Evolutionary conservation across 139 green algal species (phyloP), one percentile per base, ranked within the genome.

Genomic region (Edaphochlamys debaryana): DNA sequence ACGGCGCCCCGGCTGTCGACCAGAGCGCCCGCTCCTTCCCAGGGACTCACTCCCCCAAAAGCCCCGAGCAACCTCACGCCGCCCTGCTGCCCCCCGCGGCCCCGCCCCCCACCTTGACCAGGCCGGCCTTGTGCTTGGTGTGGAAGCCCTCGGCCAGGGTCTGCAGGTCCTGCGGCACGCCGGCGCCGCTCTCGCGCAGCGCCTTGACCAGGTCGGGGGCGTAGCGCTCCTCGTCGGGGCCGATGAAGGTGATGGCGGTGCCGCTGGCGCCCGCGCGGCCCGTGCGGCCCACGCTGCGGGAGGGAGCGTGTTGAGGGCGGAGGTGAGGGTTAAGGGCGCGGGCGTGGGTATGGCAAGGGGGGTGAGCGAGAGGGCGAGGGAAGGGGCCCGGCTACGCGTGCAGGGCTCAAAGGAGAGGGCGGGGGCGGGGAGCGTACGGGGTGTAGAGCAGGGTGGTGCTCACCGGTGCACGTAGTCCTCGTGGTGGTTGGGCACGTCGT

Each of bases 381-480:
- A n/a, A n/a, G n/a, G n/a, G n/a, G n/a, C n/a, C n/a, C 29, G 63
- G 29, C 29, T 37, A 34, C 63, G 63, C n/a, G n/a, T n/a, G n/a
- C n/a, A n/a, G n/a, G n/a, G n/a, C n/a, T n/a, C n/a, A n/a, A n/a
- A n/a, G n/a, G n/a, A n/a, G n/a, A n/a, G n/a, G n/a, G n/a, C n/a
- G n/a, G n/a, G n/a, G n/a, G n/a, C n/a, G n/a, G n/a, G n/a, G n/a
- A n/a, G n/a, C n/a, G n/a, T n/a, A n/a, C n/a, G n/a, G n/a, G n/a
- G n/a, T n/a, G n/a, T n/a, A n/a, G n/a, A n/a, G n/a, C n/a, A n/a
- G n/a, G n/a, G n/a, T n/a, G n/a, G n/a, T n/a, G 63, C 87, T 8
- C 62, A 89, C 88, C 86, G 86, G 89, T 99, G 97, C 72, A 99
- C 95, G 79, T 99, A 99, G 81, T 99, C 97, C 84, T 99, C 97